Base-by-base conservation (phyloP, 345 rosid genomes). In the Salix brachista region DNA sequence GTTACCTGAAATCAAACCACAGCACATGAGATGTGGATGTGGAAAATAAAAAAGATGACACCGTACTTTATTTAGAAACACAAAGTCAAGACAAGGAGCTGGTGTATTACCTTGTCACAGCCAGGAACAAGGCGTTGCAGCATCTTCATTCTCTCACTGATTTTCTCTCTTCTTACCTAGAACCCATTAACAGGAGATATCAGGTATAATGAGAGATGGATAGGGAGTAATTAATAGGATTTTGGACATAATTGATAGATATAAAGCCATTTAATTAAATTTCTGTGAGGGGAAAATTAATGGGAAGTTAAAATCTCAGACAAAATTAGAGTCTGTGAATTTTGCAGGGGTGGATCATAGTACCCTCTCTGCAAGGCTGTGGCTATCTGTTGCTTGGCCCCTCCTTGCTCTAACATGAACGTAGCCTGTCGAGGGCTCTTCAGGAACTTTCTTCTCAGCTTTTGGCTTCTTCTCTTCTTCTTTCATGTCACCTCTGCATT, bases 341-440 rank as follows among this genome's bases (percentile, higher is more conserved):
- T 28, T 41, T 17, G 46, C 6, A 25, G 32, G 26, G 34, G 17
- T 34, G 23, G 4, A 18, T 28, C 39, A 34, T 6, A 46, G 65
- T 86, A 91, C 97, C 91, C 97, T 90, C 74, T 91, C 97, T 30
- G 96, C 96, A 62, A 89, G 83, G 81, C 92, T 89, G 87, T 89
- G 92, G 85, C 92, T 89, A 69, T 89, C 92, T 42, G 87, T 91
- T 71, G 97, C 97, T 81, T 91, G 94, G 74, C 97, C 97, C 79
- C 97, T 88, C 78, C 94, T 89, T 37, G 97, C 97, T 81, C 94
- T 85, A 32, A 91, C 97, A 82, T 91, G 97, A 81, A 91, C 90
- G 88, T 89, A 90, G 39, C 88, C 92, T 65, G 73, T 85, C 5
- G 89, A 86, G 65, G 91, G 82, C 36, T 88, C 89, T 66, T 87